Conservation (phyloP, 768 basidiomycete genomes). For the Russula sp. region DNA sequence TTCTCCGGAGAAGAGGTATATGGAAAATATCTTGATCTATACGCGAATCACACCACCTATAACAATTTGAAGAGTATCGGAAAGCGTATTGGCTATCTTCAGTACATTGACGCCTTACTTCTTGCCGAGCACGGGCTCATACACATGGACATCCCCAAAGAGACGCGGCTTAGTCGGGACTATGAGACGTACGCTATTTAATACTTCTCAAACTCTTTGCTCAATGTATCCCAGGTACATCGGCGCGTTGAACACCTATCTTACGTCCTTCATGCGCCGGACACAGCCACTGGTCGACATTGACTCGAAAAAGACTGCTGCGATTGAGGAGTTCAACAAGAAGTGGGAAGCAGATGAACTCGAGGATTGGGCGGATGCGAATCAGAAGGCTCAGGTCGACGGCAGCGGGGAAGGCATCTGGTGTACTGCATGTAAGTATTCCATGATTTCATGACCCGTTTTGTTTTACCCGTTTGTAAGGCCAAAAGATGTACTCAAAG, state of each 20-base stretch:
- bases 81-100: conserved; percentile 82
- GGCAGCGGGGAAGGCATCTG: conserved; percentile 70
- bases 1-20: conserved; percentile 97
- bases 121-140: conserved; percentile 51
- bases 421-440: conserved; percentile 82
- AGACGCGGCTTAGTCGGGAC: conserved; percentile 61
- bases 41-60: conserved; percentile 81
- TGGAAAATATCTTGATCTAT: conserved; percentile 91
- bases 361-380: conserved; percentile 61
- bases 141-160: conserved; percentile 63
- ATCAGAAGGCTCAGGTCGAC: conserved; percentile 31
- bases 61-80: conserved; percentile 83
- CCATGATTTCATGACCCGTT: conserved; percentile 4
- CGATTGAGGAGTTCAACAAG: conserved; percentile 61
- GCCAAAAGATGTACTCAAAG: conserved; percentile 92
- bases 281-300: conserved; percentile 79
- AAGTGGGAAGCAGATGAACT: conserved; percentile 78
- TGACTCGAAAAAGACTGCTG: conserved; percentile 55
- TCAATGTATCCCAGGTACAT: conserved; percentile 59
- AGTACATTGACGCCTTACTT: conserved; percentile 86
- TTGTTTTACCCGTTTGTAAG: conserved; percentile 34
- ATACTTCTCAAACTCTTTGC: conserved; percentile 3
- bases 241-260: conserved; percentile 70
- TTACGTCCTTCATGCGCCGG: conserved; percentile 79
- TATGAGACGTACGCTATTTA: conserved; percentile 61